Evolutionary conservation across 306 rosid genomes (phyloP), one percentile per base, ranked within the genome.

Genomic region (Cicer yamashitae): DNA sequence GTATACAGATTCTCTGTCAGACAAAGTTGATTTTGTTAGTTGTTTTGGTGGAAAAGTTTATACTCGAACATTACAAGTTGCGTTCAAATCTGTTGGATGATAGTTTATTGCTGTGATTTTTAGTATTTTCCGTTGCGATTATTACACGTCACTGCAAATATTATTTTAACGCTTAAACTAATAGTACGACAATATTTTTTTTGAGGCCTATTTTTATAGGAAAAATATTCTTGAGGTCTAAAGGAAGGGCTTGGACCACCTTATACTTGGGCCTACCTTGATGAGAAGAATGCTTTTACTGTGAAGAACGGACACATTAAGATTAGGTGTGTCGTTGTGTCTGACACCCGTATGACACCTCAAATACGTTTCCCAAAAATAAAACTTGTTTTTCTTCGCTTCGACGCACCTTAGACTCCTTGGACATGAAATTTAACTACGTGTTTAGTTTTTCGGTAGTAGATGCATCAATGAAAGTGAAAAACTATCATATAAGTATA

Each of bases 101-200:
- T 60, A 34, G 5, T 60, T 60, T 34, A 7, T 60, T 60, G 66
- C 6, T 7, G 20, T 34, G 44, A 9, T 34, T 60, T 58, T 60
- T 34, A 60, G 66, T 60, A 60, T 60, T 60, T 60, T 60, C 44
- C 5, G 44, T 60, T 60, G 43, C 2, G 44, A 34, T 17, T 60
- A 34, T 6, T 57, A 25, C 38, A 20, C 38, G 22, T 20, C 20
- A 37, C 44, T 60, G 37, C 6, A 34, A 60, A 60, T 60, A 20
- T 57, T 60, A 6, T 60, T 30, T 11, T 60, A 30, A 6, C 6
- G 66, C 13, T 34, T 58, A 17, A 13, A 14, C 41, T 60, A 22
- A 9, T 56, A 4, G n/a, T 20, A 56, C 22, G 2, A 6, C 8
- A 13, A n/a, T 50, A 50, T n/a, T 7, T 50, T n/a, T 43, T n/a